A percentile compares a stretch with the other conserved stretches of the same genome.
Conservation (phyloP, 306 rosid genomes). For the Prinsepia uniflora region DNA sequence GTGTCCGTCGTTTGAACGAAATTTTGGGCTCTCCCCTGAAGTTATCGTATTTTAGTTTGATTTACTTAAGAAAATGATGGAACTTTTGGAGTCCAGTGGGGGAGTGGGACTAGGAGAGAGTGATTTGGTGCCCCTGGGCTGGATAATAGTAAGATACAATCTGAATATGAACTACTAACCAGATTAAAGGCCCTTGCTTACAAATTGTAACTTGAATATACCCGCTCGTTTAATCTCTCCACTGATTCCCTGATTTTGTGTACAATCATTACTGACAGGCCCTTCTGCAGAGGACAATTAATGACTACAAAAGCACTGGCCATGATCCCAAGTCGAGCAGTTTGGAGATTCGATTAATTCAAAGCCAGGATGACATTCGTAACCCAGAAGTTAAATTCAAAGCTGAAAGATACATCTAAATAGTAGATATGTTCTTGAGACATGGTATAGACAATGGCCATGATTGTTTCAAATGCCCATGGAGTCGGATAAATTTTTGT, state of each 20-base stretch:
- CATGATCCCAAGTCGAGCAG: slow-evolving; percentile 67
- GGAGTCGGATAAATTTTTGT: too few relatives aligned
- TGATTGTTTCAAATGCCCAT: too few relatives aligned
- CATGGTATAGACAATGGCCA: too few relatives aligned
- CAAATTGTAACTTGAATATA: too few relatives aligned
- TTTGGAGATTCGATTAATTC: slow-evolving; percentile 73
- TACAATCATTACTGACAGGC: slow-evolving; percentile 40
- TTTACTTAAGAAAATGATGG: not conserved
- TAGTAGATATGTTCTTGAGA: not conserved
- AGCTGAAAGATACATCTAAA: slow-evolving; percentile 55
- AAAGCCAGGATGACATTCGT: slow-evolving; percentile 75
- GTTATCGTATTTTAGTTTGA: not conserved
- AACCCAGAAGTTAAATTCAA: slow-evolving; percentile 42
- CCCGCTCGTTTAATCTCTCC: not conserved
- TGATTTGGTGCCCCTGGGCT: not conserved
- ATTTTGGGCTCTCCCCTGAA: too few relatives aligned
- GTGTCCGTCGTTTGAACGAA: too few relatives aligned
- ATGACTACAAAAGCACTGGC: slow-evolving; percentile 51
- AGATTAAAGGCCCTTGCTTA: too few relatives aligned
- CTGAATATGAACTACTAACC: not conserved
- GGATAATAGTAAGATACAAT: not conserved
- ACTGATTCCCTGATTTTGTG: not conserved
- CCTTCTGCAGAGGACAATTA: slow-evolving; percentile 59
- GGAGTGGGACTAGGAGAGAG: not conserved
- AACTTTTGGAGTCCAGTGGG: not conserved